These are phyloP conservation scores for Penicillium chermesinum DNA, from an alignment of 495 filamentous ascomycete genomes.

Conservation along the genomic window DNA sequence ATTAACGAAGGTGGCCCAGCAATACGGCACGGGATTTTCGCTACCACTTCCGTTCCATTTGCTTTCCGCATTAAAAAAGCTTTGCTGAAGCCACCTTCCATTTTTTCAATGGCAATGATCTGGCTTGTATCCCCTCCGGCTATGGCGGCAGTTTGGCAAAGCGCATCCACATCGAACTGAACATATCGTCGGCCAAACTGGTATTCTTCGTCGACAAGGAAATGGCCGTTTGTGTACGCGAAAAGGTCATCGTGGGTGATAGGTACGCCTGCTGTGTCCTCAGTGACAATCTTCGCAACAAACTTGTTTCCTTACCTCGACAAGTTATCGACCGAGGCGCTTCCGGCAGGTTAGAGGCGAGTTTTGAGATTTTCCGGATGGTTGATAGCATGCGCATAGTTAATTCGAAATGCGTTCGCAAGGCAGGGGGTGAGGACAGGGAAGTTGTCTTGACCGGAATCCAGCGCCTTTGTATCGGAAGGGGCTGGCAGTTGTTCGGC, in stretches of 20 bases:
- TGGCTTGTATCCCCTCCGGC: conserved; percentile 12
- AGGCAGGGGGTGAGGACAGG: too few species aligned
- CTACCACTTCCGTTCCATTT: conserved; percentile 31
- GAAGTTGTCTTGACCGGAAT: too few species aligned
- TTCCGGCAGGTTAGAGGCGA: too few species aligned
- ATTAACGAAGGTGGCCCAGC: conserved; percentile 27
- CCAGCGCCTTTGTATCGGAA: too few species aligned
- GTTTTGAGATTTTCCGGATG: too few species aligned
- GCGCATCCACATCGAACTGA: conserved; percentile 27
- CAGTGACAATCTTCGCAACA: not conserved
- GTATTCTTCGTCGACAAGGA: conserved; percentile 30
- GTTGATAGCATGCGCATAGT: too few species aligned
- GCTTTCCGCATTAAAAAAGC: conserved; percentile 31
- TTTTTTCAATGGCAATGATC: conserved; percentile 28
- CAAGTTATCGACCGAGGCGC: too few species aligned
- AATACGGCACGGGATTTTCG: conserved; percentile 33
- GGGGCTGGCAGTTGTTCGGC: too few species aligned
- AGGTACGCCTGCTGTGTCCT: conserved; percentile 17
- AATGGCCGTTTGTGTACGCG: conserved; percentile 30
- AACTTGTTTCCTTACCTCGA: not conserved
- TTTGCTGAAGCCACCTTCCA: conserved; percentile 40
- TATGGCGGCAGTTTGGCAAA: conserved; percentile 24
- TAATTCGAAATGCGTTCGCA: too few species aligned
- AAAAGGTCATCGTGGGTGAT: conserved; percentile 26
- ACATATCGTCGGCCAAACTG: conserved; percentile 25